These are phyloP conservation scores for Grammothele lineata DNA, from an alignment of 768 basidiomycete genomes.

Conservation along the genomic window DNA sequence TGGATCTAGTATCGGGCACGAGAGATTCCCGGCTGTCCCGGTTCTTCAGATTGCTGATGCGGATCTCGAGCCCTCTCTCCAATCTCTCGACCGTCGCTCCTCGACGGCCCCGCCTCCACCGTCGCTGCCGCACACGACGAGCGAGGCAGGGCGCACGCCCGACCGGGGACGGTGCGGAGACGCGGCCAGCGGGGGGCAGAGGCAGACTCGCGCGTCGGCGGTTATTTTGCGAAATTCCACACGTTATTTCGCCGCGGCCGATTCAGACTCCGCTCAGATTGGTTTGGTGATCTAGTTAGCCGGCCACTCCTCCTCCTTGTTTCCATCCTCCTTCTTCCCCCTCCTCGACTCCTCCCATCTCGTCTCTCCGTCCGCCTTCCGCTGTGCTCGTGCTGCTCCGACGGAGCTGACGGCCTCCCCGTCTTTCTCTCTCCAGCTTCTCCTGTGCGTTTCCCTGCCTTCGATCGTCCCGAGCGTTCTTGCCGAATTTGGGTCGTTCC, in stretches of 20 bases:
- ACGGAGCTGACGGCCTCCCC: slow-evolving; percentile 3
- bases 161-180: background rate
- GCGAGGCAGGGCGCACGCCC: no score
- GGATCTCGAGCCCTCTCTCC: slow-evolving; percentile 20
- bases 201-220: slow-evolving; percentile 4
- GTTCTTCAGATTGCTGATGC: slow-evolving; percentile 27
- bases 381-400: slow-evolving; percentile 4
- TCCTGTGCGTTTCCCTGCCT: background rate
- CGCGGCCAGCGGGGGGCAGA: background rate
- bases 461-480: slow-evolving; percentile 15
- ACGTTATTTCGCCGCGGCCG: slow-evolving; percentile 18
- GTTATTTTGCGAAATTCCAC: slow-evolving; percentile 11
- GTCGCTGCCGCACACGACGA: background rate
- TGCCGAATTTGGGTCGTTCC: slow-evolving; percentile 13
- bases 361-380: slow-evolving; percentile 2
- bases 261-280: slow-evolving; percentile 24
- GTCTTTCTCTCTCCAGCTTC: background rate
- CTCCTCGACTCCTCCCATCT: slow-evolving; percentile 13
- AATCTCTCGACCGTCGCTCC: slow-evolving; percentile 8
- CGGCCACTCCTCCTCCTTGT: slow-evolving; percentile 18
- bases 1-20: slow-evolving; percentile 27
- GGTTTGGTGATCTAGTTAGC: slow-evolving; percentile 21
- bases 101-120: slow-evolving; percentile 2
- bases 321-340: slow-evolving; percentile 17
- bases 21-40: slow-evolving; percentile 26